These are phyloP conservation scores for Hypoxylon rickii DNA, from an alignment of 495 filamentous ascomycete genomes.

Conservation along the genomic window DNA sequence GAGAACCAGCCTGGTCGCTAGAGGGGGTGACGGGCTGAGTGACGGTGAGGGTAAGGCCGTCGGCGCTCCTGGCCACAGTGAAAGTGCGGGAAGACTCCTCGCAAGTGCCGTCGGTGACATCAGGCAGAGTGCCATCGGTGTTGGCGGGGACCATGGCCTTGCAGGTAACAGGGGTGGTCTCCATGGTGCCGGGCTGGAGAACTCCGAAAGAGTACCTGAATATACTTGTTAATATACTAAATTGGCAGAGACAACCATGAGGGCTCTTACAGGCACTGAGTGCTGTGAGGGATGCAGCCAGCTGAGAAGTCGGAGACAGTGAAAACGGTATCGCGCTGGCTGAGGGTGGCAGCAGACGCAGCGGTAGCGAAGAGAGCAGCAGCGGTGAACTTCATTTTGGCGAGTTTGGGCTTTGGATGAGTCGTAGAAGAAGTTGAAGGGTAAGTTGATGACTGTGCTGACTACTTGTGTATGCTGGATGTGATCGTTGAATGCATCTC, in stretches of 20 bases:
- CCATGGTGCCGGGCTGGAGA: slow-evolving; percentile 37
- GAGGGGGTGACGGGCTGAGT: slow-evolving; percentile 34
- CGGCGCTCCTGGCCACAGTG: slow-evolving; percentile 16
- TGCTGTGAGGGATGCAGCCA: slow-evolving; percentile 39
- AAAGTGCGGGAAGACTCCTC: slow-evolving; percentile 32
- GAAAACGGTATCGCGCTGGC: slow-evolving; percentile 27
- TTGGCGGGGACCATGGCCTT: slow-evolving; percentile 17
- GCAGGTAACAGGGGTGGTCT: slow-evolving; percentile 33
- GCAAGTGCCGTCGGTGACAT: slow-evolving; percentile 34
- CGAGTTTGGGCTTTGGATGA: too few relatives aligned
- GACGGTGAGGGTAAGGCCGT: slow-evolving; percentile 27
- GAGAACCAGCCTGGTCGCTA: slow-evolving; percentile 31
- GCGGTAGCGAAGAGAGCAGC: slow-evolving; percentile 7
- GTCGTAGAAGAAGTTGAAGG: too few relatives aligned
- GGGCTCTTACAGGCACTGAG: slow-evolving; percentile 35
- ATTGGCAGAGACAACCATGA: background rate
- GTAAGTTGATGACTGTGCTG: too few relatives aligned
- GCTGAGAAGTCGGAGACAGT: slow-evolving; percentile 34
- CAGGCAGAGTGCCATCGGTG: slow-evolving; percentile 26
- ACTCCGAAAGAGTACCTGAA: slow-evolving; percentile 32
- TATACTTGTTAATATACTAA: background rate
- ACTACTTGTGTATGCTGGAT: too few relatives aligned
- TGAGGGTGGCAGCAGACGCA: slow-evolving; percentile 26
- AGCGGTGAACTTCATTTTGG: slow-evolving; percentile 21
- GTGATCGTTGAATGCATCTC: too few relatives aligned